phyloP scores from a whole-genome alignment of 2,329 filamentous ascomycete species.

The Erysiphe pisi region DNA sequence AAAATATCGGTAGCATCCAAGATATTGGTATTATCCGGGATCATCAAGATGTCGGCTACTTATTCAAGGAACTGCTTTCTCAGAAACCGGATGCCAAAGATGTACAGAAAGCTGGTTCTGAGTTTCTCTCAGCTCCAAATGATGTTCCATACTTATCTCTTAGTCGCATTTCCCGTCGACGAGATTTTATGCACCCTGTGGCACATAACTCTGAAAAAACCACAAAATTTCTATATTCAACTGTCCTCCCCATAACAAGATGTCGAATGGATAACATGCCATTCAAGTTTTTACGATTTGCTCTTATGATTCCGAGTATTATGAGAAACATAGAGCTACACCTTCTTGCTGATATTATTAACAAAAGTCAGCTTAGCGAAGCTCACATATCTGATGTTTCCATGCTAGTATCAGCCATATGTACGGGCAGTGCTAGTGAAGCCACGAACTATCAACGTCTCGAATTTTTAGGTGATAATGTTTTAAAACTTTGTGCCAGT shows the following conservation, averaged over 20 bases:
- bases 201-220: neutral
- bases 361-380: slow-evolving; percentile 44
- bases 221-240: slow-evolving; percentile 39
- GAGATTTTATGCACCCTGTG: slow-evolving; percentile 48
- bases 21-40: slow-evolving; percentile 30
- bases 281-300: slow-evolving; percentile 39
- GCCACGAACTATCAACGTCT: slow-evolving; percentile 65
- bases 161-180: slow-evolving; percentile 44
- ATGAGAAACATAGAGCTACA: slow-evolving; percentile 56
- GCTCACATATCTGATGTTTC: slow-evolving; percentile 46
- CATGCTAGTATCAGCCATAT: slow-evolving; percentile 59
- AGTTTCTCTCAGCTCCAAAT: slow-evolving; percentile 39
- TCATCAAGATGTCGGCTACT: slow-evolving; percentile 32
- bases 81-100: slow-evolving; percentile 40
- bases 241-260: slow-evolving; percentile 41
- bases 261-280: slow-evolving; percentile 45
- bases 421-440: slow-evolving; percentile 50
- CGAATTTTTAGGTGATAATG: slow-evolving; percentile 76
- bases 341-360: slow-evolving; percentile 52
- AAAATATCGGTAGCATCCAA: neutral
- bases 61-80: slow-evolving; percentile 40
- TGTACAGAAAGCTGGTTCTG: slow-evolving; percentile 38
- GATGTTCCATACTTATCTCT: slow-evolving; percentile 45
- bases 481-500: slow-evolving; percentile 64
- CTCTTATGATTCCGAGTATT: slow-evolving; percentile 60